Percentiles rank a stretch among this genome's conserved stretches.
phyloP scores from a whole-genome alignment of 129 eudicot genomes.

The Scalesia atractyloides region DNA sequence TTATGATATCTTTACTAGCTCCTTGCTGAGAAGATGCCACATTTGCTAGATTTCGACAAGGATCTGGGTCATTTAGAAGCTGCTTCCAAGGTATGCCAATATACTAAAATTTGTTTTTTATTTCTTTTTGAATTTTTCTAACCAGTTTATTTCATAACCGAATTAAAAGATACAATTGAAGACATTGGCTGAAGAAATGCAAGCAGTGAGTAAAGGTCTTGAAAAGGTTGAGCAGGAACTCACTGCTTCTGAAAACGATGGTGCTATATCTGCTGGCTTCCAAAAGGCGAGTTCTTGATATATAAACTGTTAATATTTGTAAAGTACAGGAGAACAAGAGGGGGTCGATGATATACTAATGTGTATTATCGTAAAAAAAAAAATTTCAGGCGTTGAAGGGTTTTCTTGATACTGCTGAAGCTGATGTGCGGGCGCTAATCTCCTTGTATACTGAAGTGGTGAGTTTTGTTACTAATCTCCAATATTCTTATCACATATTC shows the following conservation, averaged over 20 bases:
- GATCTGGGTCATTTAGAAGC: constrained; percentile 89
- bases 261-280: constrained; percentile 76
- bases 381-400: constrained; percentile 69
- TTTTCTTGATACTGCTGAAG: constrained; percentile 97
- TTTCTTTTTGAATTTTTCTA: not conserved
- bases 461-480: constrained; percentile 26
- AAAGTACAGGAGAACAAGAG: not conserved
- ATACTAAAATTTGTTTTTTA: constrained; percentile 14
- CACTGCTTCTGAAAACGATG: constrained; percentile 80
- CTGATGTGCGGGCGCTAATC: constrained; percentile 92
- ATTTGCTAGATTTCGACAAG: constrained; percentile 88
- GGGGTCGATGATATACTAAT: not conserved
- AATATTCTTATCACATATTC: not conserved
- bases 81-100: constrained; percentile 80
- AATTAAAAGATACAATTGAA: constrained; percentile 80
- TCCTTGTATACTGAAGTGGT: constrained; percentile 94
- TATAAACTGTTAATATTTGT: not conserved
- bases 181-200: constrained; percentile 99
- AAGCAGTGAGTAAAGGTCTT: constrained; percentile 99
- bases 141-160: not conserved
- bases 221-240: constrained; percentile 99
- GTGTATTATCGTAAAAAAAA: constrained; percentile 9
- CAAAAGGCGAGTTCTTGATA: constrained; percentile 56
- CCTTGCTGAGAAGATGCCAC: constrained; percentile 89
- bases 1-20: constrained; percentile 45